Percentiles rank a stretch among this genome's conserved stretches.
These are phyloP conservation scores for Mimosa pudica DNA, from an alignment of 306 rosid genomes.

Conservation along the genomic window DNA sequence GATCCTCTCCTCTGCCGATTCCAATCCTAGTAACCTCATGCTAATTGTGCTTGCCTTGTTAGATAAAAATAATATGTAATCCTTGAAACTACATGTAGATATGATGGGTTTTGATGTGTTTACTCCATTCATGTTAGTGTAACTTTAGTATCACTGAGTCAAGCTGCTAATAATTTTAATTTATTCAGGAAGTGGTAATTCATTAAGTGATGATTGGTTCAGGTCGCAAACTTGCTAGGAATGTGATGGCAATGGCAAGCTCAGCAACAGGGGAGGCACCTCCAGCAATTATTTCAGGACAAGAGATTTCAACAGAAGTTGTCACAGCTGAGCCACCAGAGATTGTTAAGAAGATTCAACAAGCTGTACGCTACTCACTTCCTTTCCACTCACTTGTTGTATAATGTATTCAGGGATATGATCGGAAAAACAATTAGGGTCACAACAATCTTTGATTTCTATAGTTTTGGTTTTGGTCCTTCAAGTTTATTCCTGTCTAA, in stretches of 20 bases:
- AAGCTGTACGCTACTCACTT: slow-evolving; percentile 46
- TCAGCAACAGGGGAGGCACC: slow-evolving; percentile 77
- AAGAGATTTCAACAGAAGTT: slow-evolving; percentile 67
- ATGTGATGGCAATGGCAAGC: slow-evolving; percentile 81
- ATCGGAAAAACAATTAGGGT: neutral
- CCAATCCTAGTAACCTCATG: too few relatives aligned
- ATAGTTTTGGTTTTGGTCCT: too few relatives aligned
- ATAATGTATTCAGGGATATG: neutral
- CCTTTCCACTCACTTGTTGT: neutral
- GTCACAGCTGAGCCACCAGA: slow-evolving; percentile 69
- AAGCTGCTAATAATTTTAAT: neutral
- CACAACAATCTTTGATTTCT: too few relatives aligned
- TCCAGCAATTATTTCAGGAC: slow-evolving; percentile 76
- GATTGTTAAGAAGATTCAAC: slow-evolving; percentile 62
- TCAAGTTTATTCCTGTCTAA: too few relatives aligned
- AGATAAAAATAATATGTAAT: neutral
- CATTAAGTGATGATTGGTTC: slow-evolving; percentile 43
- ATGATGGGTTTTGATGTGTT: neutral
- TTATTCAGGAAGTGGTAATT: neutral
- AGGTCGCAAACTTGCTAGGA: slow-evolving; percentile 80
- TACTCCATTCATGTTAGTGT: neutral
- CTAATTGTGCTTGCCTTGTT: too few relatives aligned
- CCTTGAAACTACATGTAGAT: neutral
- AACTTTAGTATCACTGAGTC: neutral
- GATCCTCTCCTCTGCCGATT: too few relatives aligned